phyloP scores from a whole-genome alignment of 495 filamentous ascomycete species.

The Hyaloscypha finlandica region DNA sequence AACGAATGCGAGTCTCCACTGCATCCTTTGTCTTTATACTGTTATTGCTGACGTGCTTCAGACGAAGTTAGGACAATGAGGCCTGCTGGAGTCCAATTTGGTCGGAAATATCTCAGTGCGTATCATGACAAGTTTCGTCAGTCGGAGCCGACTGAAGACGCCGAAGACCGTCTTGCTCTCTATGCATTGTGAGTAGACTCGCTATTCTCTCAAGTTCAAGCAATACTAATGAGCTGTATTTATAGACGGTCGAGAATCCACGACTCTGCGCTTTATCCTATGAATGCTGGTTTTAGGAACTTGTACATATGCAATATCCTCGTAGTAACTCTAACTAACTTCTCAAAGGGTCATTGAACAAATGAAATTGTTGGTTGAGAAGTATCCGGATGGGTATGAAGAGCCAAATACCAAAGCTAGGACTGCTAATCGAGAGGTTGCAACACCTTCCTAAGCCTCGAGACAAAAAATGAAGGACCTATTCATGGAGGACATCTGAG shows the following conservation, averaged over 20 bases:
- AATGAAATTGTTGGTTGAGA: slow-evolving; percentile 16
- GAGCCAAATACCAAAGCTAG: not conserved
- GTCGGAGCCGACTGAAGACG: slow-evolving; percentile 33
- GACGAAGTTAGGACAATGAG: slow-evolving; percentile 21
- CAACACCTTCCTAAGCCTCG: not conserved
- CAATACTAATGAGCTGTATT: not conserved
- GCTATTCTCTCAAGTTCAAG: not conserved
- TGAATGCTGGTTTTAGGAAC: not conserved
- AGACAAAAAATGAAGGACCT: not conserved
- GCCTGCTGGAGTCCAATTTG: slow-evolving; percentile 19
- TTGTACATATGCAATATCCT: slow-evolving; percentile 6
- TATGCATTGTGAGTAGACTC: slow-evolving; percentile 30
- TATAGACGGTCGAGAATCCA: slow-evolving; percentile 9
- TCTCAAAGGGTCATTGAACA: slow-evolving; percentile 11
- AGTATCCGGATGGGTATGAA: slow-evolving; percentile 15
- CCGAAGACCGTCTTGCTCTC: slow-evolving; percentile 35
- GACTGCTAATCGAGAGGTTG: not conserved
- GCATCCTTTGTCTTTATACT: slow-evolving; percentile 11
- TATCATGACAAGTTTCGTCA: slow-evolving; percentile 31
- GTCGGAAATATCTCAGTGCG: slow-evolving; percentile 21
- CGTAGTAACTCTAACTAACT: not conserved
- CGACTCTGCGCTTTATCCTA: slow-evolving; percentile 6
- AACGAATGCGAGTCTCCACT: slow-evolving; percentile 39
- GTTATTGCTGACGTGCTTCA: slow-evolving; percentile 6
- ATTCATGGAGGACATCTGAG: not conserved